Base-by-base conservation (phyloP, 106 monocot genomes). In the Agapanthus africanus region DNA sequence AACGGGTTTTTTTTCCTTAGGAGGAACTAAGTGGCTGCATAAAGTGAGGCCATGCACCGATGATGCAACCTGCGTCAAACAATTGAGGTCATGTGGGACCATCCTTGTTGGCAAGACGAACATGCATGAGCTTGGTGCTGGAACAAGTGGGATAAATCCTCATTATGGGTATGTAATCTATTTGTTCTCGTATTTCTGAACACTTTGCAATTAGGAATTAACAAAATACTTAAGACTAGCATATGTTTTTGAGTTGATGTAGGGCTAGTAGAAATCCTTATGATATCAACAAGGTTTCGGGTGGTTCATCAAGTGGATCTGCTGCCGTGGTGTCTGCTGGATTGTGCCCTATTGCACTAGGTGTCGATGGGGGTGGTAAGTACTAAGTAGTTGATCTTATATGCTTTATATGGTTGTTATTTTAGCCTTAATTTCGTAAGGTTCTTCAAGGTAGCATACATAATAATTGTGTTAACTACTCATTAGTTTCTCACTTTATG, bases 311-410 rank as follows among this genome's bases (percentile, higher is more conserved):
- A 16, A 91, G 94, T 75, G 94, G 94, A 64, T 94, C 94, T 35
- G 90, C 94, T 44, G 94, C 90, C 8, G 79, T 72, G 11, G 94
- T 90, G 15, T 90, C 80, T 65, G 94, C 94, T 62, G 94, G 94
- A 42, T 36, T 94, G 11, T 94, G 94, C 72, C 94, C 94, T 5
- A 74, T 94, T 70, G 82, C 94, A 65, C 84, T 94, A 59, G 94
- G 94, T 51, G 91, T 91, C 54, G 94, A 94, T 76, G 94, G 94
- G 1, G 94, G 90, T 76, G 94, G 94, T 90, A 42, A n/a, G n/a
- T n/a, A n/a, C n/a, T n/a, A n/a, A 68, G 69, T 26, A 4, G 52
- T 52, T n/a, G 52, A 52, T 19, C 44, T 44, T 44, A 44, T 44
- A n/a, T n/a, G 14, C 10, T 11, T 16, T 44, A 14, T 11, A 11